These are phyloP conservation scores for Tylopilus sp. DNA, from an alignment of 768 basidiomycete species.

Conservation along the genomic window DNA sequence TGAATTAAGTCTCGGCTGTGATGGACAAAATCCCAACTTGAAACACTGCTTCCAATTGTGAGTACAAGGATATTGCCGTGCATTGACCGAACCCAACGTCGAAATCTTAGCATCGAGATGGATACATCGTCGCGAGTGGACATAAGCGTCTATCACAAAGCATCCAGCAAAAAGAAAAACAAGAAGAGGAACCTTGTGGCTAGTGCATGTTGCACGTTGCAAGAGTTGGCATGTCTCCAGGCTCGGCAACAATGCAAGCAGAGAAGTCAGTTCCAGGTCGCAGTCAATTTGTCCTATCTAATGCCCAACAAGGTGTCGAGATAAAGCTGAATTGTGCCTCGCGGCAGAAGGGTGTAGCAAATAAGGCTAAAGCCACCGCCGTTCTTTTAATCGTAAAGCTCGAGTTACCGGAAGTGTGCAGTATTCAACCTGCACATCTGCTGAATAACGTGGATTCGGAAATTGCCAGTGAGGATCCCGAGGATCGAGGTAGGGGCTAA, in stretches of 20 bases:
- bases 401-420: constrained; percentile 6
- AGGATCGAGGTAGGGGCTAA: constrained; percentile 11
- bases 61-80: constrained; percentile 17
- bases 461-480: neutral
- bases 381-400: constrained; percentile 21
- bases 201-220: constrained; percentile 45
- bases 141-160: constrained; percentile 54
- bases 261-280: constrained; percentile 36
- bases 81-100: neutral
- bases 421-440: neutral
- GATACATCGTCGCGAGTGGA: constrained; percentile 41
- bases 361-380: constrained; percentile 8
- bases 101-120: constrained; percentile 36
- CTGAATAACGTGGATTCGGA: neutral
- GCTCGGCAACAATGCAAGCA: constrained; percentile 35
- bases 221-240: constrained; percentile 51
- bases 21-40: constrained; percentile 69
- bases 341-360: constrained; percentile 6
- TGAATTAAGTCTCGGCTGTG: constrained; percentile 58
- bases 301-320: constrained; percentile 36
- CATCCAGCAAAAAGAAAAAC: constrained; percentile 59
- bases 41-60: constrained; percentile 54
- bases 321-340: constrained; percentile 39
- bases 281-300: constrained; percentile 1
- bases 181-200: constrained; percentile 57